phyloP scores from a whole-genome alignment of 1,284 basidiomycete species.

The Ustilago nuda region DNA sequence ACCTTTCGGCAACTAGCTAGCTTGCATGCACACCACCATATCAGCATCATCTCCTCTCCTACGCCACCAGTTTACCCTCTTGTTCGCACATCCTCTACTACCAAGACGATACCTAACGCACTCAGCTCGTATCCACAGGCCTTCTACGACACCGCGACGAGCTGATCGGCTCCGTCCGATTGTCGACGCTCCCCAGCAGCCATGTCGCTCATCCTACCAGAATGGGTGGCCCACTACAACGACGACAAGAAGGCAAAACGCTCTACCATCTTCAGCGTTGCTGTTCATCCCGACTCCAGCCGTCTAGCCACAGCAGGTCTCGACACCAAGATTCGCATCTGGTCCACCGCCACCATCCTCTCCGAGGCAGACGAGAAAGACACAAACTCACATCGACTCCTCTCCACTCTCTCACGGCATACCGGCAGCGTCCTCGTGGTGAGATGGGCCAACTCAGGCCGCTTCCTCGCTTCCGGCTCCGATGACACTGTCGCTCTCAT shows the following conservation, averaged over 20 bases:
- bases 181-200: conserved; percentile 7
- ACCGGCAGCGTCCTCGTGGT: conserved; percentile 92
- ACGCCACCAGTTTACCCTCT: neutral
- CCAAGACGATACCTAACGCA: neutral
- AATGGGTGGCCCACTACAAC: conserved; percentile 67
- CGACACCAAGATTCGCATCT: conserved; percentile 93
- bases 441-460: conserved; percentile 93
- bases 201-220: conserved; percentile 66
- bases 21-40: neutral
- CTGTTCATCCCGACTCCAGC: conserved; percentile 94
- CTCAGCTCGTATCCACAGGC: neutral
- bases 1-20: neutral
- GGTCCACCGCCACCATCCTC: conserved; percentile 93
- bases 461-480: conserved; percentile 94
- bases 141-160: neutral
- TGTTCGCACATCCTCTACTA: neutral
- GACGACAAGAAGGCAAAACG: conserved; percentile 75
- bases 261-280: conserved; percentile 88
- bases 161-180: conserved; percentile 7
- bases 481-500: conserved; percentile 96
- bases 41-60: neutral
- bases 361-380: conserved; percentile 78
- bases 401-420: conserved; percentile 92
- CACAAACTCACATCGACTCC: conserved; percentile 82
- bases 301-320: conserved; percentile 95